Evolutionary conservation across 805 yeast genomes (phyloP), one percentile per base, ranked within the genome.

Genomic region (Grigorovia humatica): DNA sequence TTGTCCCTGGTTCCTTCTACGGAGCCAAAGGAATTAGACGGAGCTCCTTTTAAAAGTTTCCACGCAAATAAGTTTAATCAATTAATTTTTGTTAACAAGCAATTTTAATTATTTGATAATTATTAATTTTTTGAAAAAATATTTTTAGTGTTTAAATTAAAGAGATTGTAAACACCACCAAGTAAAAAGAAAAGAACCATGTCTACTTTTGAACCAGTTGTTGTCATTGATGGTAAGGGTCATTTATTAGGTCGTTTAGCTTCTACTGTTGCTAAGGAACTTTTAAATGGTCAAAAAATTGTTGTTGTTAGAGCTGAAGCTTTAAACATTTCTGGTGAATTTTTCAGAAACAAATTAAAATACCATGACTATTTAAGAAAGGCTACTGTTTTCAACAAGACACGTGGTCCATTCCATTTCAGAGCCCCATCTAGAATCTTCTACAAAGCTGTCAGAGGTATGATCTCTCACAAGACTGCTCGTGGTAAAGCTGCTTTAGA

Each of bases 361-460:
- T 93, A 89, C 93, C 97, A 90, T 79, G 99, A 95, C 75, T 93
- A 90, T 89, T 85, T 93, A 78, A 90, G 99, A 85, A 93, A 93
- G 85, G 87, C 95, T 70, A 90, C 99, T 74, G 86, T 96, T 80
- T 93, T 76, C 90, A 93, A 93, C 96, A 89, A 89, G 81, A 85
- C 82, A 71, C 85, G 89, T 76, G 99, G 99, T 81, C 98, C 98
- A 72, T 93, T 91, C 97, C 99, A 93, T 77, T 93, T 93, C 96
- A 93, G 98, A 80, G 99, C 99, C 61, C 99, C 99, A 77, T 90
- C 98, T 61, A 89, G 98, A 81, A 91, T 93, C 79, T 89, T 93
- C 79, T 90, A 90, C 95, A 93, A 93, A 86, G 97, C 99, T 72
- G 78, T 93, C 75, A 87, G 96, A 75, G 99, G 99, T 80, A 93